Base-by-base conservation (phyloP, 1,284 basidiomycete species). In the Malassezia arunalokei region DNA sequence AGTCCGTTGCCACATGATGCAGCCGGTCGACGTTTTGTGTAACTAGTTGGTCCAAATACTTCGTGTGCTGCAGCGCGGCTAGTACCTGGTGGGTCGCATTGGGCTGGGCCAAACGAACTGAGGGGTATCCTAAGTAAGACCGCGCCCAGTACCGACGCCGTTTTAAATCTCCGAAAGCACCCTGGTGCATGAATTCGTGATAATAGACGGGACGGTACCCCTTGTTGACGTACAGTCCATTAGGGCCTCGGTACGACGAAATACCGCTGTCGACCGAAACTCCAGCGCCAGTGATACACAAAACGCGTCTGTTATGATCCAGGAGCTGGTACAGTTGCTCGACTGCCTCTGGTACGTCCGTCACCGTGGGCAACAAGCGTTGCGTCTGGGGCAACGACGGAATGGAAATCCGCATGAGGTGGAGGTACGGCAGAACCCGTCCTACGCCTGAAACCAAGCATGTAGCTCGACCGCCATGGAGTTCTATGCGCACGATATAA, bases 171-270 rank as follows among this genome's bases (percentile, higher is more conserved):
- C 68, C 66, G 28, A 57, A 56, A 8, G 58, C 54, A 1, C 55
- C 42, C n/a, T 42, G 8, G 29, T 66, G 57, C 40, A 57, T 53
- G 31, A 73, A 74, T 52, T 68, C 67, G 45, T 71, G 67, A 46
- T 60, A 72, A 44, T 66, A 74, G 51, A 74, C 73, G 1, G 72
- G 72, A 1, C 71, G 48, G 43, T 71, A 72, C 1, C 65, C 61
- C 43, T 62, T 63, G 54, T 73, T 64, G 5, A 67, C 57, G 45
- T 73, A 73, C 38, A 68, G 65, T 0, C 70, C 70, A 28, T 64
- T 57, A 20, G 57, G 57, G 8, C 70, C 70, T 5, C 72, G 60
- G 50, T 74, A 74, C 8, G 71, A 64, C n/a, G 64, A 58, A 33
- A 74, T 72, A 8, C 69, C 71, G 24, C 63, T 66, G 48, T 69